phyloP scores from a whole-genome alignment of 192 early-diverging fungal genomes.

The Entophlyctis helioformis region DNA sequence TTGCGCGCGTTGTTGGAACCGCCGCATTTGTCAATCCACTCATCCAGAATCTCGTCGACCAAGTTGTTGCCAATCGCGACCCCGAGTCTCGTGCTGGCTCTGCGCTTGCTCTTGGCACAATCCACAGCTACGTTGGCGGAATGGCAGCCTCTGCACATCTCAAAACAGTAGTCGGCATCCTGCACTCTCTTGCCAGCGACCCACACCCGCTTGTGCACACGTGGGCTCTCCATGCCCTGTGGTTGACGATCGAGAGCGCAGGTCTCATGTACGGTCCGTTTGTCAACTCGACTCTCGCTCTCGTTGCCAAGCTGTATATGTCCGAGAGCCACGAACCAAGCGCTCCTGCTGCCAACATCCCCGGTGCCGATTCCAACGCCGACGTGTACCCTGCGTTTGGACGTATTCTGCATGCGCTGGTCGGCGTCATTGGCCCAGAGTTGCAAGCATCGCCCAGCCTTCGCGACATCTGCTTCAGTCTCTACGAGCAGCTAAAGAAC shows the following conservation, averaged over 20 bases:
- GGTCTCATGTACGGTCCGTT: slow-evolving; percentile 85
- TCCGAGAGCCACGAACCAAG: slow-evolving; percentile 73
- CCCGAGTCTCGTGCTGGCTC: slow-evolving; percentile 91
- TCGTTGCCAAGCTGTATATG: slow-evolving; percentile 80
- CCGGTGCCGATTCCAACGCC: slow-evolving; percentile 44
- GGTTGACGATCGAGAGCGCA: slow-evolving; percentile 74
- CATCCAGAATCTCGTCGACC: slow-evolving; percentile 66
- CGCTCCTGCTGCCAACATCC: slow-evolving; percentile 14
- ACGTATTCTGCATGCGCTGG: slow-evolving; percentile 73
- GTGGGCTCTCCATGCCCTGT: slow-evolving; percentile 81
- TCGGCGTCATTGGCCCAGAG: slow-evolving; percentile 88
- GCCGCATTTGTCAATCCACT: slow-evolving; percentile 55
- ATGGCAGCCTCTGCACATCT: slow-evolving; percentile 75
- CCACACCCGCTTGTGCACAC: slow-evolving; percentile 86
- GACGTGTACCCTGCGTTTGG: slow-evolving; percentile 59
- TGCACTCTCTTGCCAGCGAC: slow-evolving; percentile 84
- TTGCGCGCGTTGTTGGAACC: slow-evolving; percentile 55
- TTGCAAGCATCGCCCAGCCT: slow-evolving; percentile 58
- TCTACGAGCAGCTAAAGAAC: slow-evolving; percentile 69
- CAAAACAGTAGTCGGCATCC: slow-evolving; percentile 75
- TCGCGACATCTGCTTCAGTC: slow-evolving; percentile 64
- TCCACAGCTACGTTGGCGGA: slow-evolving; percentile 80
- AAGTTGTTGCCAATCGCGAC: slow-evolving; percentile 83
- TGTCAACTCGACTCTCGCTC: slow-evolving; percentile 74
- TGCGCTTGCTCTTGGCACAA: slow-evolving; percentile 76